phyloP scores from a whole-genome alignment of 805 yeast genomes.

The Yarrowia divulgata region DNA sequence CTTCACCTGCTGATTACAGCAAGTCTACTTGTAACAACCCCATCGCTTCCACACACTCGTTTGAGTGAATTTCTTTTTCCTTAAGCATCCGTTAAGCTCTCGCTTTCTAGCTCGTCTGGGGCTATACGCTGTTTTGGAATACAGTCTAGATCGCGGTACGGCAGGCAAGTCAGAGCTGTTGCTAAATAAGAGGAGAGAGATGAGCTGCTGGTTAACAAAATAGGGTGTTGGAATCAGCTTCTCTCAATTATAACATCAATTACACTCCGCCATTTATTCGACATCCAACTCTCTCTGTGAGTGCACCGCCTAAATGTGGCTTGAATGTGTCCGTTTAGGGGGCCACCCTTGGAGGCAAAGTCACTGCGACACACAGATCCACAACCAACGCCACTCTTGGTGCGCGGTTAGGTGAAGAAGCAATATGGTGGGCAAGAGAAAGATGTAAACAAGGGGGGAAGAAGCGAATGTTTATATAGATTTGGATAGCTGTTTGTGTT shows the following conservation, averaged over 20 bases:
- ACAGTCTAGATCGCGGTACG: not conserved
- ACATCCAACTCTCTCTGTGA: not conserved
- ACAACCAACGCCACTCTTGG: conserved; percentile 2
- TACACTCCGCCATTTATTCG: no score
- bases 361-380: not conserved
- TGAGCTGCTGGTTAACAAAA: not conserved
- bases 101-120: not conserved
- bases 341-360: conserved; percentile 8
- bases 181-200: not conserved
- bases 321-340: conserved; percentile 3
- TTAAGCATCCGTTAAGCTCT: conserved; percentile 4
- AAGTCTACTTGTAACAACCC: no score
- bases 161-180: not conserved
- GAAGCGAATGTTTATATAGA: not conserved
- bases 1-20: not conserved
- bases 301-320: conserved; percentile 17
- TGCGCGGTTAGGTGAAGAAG: not conserved
- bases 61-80: not conserved
- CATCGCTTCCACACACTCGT: not conserved
- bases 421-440: not conserved
- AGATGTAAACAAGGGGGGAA: not conserved
- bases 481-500: not conserved
- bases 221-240: no score
- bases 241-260: no score
- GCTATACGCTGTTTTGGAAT: conserved; percentile 10